Base-by-base conservation (phyloP, 371 early-diverging fungal species). In the Mortierella sp. region DNA sequence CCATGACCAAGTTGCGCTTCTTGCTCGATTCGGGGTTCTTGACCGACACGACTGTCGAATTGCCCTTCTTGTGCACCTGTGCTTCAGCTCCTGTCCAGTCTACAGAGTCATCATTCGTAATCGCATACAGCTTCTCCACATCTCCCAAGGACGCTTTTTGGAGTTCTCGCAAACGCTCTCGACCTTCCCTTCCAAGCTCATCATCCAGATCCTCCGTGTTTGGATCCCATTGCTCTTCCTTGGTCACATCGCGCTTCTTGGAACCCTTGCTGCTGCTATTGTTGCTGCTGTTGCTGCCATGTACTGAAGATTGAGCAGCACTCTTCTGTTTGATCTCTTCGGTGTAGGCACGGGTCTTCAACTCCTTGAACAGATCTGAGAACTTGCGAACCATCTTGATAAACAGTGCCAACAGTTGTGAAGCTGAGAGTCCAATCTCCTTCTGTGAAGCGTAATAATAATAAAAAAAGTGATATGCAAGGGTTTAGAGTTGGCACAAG, bases 341-440 rank as follows among this genome's bases (percentile, higher is more conserved):
- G 0, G 62, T 51, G 54, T 79, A 70, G 1, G 77, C 79, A 9
- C 60, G 54, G 27, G 82, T 82, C 67, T 91, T 86, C 9, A 91
- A 74, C 47, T 82, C 78, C 46, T 84, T 81, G 80, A 91, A 89
- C 62, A 86, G 80, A 62, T 85, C 82, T 24, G 88, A 88, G 65
- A 90, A 79, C 80, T 94, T 95, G 64, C 92, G 87, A 53, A 97
- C 81, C 45, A 92, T 83, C 84, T 97, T 97, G 60, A 91, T 92
- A 78, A 98, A 96, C 71, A 98, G 79, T 0, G 98, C 99, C 81
- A 98, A 77, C 14, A 96, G 81, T 79, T 97, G 98, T 39, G 89
- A 87, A 12, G 87, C 85, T 0, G 95, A 92, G 49, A 98, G 72
- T 17, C 85, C 85, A n/a, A 98, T 79, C 52, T 98, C 98, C 60